These are phyloP conservation scores for Metarhizium robertsii DNA, from an alignment of 2,329 filamentous ascomycete genomes.

Conservation along the genomic window DNA sequence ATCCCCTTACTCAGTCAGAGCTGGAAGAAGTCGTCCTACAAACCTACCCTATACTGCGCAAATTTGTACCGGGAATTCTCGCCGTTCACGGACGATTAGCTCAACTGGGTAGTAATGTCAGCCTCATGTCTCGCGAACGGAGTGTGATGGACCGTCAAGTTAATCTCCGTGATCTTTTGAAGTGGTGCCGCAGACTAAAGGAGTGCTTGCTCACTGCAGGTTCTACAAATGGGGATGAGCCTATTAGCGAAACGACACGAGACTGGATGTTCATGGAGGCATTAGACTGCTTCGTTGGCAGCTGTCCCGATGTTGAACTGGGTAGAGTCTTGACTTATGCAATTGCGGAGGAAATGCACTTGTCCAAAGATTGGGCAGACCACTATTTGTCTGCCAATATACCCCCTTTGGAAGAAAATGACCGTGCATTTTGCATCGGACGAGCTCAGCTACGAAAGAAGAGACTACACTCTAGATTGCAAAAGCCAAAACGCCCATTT, in stretches of 20 bases:
- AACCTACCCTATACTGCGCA: conserved; percentile 60
- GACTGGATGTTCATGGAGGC: conserved; percentile 92
- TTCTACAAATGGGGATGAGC: conserved; percentile 57
- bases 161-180: conserved; percentile 73
- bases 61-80: conserved; percentile 50
- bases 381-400: conserved; percentile 68
- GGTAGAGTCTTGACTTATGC: conserved; percentile 52
- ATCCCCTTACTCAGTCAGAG: conserved; percentile 57
- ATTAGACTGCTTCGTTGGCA: conserved; percentile 83
- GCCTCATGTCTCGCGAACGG: conserved; percentile 22
- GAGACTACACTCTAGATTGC: conserved; percentile 36
- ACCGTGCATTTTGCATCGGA: conserved; percentile 52
- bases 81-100: conserved; percentile 48
- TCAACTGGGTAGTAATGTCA: conserved; percentile 36
- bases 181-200: conserved; percentile 76
- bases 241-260: conserved; percentile 59
- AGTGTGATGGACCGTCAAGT: conserved; percentile 44
- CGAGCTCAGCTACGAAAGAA: conserved; percentile 54
- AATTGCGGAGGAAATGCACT: conserved; percentile 80
- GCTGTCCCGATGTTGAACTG: conserved; percentile 56
- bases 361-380: conserved; percentile 72
- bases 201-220: conserved; percentile 52
- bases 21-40: conserved; percentile 63
- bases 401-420: conserved; percentile 56
- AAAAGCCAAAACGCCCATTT: conserved; percentile 58